Evolutionary conservation across 331 rosid species (phyloP).

Genomic region (Telfairia occidentalis): DNA sequence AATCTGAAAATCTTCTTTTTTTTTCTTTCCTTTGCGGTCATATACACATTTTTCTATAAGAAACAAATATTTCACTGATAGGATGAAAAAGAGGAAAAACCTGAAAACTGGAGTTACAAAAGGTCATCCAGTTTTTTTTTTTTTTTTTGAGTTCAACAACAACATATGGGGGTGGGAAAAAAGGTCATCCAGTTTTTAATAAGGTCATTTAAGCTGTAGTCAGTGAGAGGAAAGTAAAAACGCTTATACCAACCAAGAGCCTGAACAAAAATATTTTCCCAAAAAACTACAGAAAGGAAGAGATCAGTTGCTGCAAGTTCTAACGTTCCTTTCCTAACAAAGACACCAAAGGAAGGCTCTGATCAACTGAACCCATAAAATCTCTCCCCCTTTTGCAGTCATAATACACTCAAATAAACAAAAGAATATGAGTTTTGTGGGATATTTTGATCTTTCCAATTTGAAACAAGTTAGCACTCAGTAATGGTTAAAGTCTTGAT

Average conservation of each 20-base stretch:
- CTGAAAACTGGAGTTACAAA: neutral
- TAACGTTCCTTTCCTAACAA: neutral
- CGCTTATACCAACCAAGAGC: neutral
- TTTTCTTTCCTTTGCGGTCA: conserved; percentile 9
- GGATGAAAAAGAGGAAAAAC: neutral
- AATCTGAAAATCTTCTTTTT: conserved; percentile 4
- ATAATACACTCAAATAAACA: too few species aligned
- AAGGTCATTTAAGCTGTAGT: neutral
- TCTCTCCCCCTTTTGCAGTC: too few species aligned
- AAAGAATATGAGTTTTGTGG: too few species aligned
- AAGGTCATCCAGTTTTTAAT: neutral
- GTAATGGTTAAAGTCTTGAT: too few species aligned
- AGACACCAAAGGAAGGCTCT: neutral
- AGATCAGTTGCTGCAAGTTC: neutral
- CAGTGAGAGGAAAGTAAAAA: neutral
- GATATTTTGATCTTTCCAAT: too few species aligned
- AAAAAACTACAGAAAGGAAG: neutral
- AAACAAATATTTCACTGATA: neutral
- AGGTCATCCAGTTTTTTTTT: neutral
- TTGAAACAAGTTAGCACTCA: too few species aligned
- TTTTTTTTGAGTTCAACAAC: too few species aligned
- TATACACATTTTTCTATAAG: neutral
- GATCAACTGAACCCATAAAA: neutral
- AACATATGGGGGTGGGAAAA: too few species aligned
- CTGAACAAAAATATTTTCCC: neutral